A percentile compares a stretch with the other conserved stretches of the same genome.
Conservation (phyloP, 768 basidiomycete species). For the Pulveroboletus sp. region DNA sequence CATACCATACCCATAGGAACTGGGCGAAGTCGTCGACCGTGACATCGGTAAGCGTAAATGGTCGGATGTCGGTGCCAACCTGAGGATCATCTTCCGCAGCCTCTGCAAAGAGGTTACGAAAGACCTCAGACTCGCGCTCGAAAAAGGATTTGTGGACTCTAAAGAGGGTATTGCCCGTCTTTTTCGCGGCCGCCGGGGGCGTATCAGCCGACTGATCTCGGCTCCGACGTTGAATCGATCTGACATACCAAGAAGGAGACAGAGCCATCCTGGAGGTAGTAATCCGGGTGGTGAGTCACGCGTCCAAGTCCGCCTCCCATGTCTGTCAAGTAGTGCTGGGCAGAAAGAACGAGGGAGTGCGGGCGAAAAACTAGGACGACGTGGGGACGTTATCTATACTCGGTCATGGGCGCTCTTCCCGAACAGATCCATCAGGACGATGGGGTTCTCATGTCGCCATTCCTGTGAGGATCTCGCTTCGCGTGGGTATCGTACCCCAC, state of each 20-base stretch:
- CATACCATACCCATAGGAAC: conserved; percentile 59
- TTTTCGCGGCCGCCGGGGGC: conserved; percentile 3
- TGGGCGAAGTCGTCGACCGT: conserved; percentile 43
- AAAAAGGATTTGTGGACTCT: conserved; percentile 57
- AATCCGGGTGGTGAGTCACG: not conserved
- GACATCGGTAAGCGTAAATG: conserved; percentile 43
- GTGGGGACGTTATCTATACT: conserved; percentile 19
- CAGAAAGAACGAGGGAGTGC: not conserved
- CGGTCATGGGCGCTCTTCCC: conserved; percentile 12
- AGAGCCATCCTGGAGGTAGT: conserved; percentile 13
- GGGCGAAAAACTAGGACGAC: not conserved
- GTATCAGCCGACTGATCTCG: too few relatives aligned
- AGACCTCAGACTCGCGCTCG: conserved; percentile 49
- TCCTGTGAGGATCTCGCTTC: conserved; percentile 13
- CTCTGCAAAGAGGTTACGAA: conserved; percentile 33
- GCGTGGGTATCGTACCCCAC: not conserved
- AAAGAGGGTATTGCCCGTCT: conserved; percentile 52
- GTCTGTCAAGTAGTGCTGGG: not conserved
- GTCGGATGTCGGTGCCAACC: conserved; percentile 33
- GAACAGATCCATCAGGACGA: conserved; percentile 15
- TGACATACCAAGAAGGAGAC: conserved; percentile 19
- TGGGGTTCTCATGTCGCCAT: too few relatives aligned
- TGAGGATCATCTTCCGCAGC: conserved; percentile 31
- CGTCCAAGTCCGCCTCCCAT: conserved; percentile 17
- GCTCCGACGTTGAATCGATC: too few relatives aligned